phyloP scores from a whole-genome alignment of 2,329 filamentous ascomycete species.

The Elsinoe perseae region DNA sequence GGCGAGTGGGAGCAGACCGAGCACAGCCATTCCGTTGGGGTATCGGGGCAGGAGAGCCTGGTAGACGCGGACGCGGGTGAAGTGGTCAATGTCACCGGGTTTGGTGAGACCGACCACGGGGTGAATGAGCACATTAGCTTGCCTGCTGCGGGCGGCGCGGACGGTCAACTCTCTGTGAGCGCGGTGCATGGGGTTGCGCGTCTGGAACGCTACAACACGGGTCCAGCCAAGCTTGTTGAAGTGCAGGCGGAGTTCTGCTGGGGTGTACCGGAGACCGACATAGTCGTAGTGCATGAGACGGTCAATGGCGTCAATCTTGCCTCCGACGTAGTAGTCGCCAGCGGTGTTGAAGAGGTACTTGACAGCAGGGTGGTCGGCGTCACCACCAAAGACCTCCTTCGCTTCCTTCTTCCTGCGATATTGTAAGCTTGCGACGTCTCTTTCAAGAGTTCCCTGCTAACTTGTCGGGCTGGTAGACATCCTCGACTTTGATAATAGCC shows the following conservation, averaged over 20 bases:
- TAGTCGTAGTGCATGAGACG: conserved; percentile 98
- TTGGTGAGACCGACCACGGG: conserved; percentile 97
- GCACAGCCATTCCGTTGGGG: conserved; percentile 97
- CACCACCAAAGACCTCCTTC: conserved; percentile 86
- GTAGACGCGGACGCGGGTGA: conserved; percentile 97
- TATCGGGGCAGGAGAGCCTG: conserved; percentile 93
- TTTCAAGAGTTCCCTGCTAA: conserved; percentile 38
- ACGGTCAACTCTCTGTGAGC: conserved; percentile 97
- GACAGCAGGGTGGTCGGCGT: conserved; percentile 85
- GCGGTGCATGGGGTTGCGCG: conserved; percentile 97
- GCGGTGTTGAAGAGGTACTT: conserved; percentile 77
- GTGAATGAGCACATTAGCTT: conserved; percentile 98
- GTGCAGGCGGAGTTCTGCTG: conserved; percentile 86
- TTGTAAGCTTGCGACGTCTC: neutral
- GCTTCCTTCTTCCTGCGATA: conserved; percentile 71
- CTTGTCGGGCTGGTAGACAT: conserved; percentile 95
- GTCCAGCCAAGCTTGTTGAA: conserved; percentile 99
- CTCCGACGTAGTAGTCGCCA: conserved; percentile 86
- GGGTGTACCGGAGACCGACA: conserved; percentile 89
- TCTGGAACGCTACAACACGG: conserved; percentile 97
- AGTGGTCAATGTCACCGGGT: conserved; percentile 98
- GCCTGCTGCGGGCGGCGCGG: conserved; percentile 86
- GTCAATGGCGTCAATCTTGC: conserved; percentile 92
- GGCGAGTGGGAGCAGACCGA: conserved; percentile 87
- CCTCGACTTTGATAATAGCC: conserved; percentile 89